Conservation (phyloP, 192 early-diverging fungal species). For the Chytriomyces sp. region DNA sequence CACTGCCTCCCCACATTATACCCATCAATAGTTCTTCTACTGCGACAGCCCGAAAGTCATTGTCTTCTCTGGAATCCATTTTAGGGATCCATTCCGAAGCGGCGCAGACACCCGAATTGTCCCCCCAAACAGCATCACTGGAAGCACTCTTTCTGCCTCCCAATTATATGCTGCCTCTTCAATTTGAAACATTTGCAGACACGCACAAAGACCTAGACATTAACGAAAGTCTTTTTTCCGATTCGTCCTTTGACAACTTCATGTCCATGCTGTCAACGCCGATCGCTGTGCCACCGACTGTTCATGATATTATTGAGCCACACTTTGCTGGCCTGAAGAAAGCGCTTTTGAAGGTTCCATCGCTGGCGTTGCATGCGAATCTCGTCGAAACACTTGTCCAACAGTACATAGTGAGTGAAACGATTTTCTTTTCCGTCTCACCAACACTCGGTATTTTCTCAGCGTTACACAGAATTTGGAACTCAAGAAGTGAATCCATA, state of each 20-base stretch:
- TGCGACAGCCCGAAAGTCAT: too few relatives aligned
- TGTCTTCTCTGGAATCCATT: too few relatives aligned
- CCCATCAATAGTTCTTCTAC: too few relatives aligned
- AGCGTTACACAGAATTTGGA: neutral
- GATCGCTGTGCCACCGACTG: neutral
- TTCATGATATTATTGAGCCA: neutral
- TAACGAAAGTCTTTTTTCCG: neutral
- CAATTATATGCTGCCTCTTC: neutral
- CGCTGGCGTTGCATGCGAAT: neutral
- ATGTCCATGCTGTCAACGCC: neutral
- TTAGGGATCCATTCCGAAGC: too few relatives aligned
- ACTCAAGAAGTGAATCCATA: neutral
- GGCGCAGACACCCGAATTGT: too few relatives aligned
- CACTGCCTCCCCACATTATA: too few relatives aligned
- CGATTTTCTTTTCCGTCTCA: too few relatives aligned
- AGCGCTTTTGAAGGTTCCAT: neutral
- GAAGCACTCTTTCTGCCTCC: neutral
- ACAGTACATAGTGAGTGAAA: neutral
- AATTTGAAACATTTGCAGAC: neutral
- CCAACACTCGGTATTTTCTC: neutral
- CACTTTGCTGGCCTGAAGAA: neutral
- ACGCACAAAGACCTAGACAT: neutral
- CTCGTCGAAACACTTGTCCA: neutral
- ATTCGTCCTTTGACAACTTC: neutral
- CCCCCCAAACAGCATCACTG: neutral